Conservation (phyloP, 2,329 filamentous ascomycete species). For the Aspergillus awamori region DNA sequence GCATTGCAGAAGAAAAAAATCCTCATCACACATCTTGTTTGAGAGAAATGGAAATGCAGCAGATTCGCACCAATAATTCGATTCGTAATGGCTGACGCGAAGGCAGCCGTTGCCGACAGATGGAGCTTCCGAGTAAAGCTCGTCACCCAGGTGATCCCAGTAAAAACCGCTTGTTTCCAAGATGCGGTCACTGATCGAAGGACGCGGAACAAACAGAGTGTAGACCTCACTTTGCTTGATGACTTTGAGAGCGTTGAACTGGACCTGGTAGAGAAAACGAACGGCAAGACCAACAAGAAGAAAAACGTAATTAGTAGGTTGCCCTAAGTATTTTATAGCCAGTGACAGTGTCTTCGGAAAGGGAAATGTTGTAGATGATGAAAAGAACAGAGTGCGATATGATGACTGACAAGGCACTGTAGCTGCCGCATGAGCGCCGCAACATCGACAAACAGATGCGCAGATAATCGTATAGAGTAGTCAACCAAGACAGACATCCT, state of each 20-base stretch:
- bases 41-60: slow-evolving; percentile 3
- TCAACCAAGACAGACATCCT: slow-evolving; percentile 19
- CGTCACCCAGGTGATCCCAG: neutral
- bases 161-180: neutral
- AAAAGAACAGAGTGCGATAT: slow-evolving; percentile 15
- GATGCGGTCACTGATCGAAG: neutral
- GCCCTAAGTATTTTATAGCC: slow-evolving; percentile 40
- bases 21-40: slow-evolving; percentile 1
- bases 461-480: neutral
- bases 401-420: slow-evolving; percentile 11
- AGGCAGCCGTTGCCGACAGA: slow-evolving; percentile 2
- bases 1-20: neutral
- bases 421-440: slow-evolving; percentile 7
- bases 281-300: slow-evolving; percentile 5
- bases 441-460: slow-evolving; percentile 9
- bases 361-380: slow-evolving; percentile 15
- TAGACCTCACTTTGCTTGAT: too few species aligned
- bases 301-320: slow-evolving; percentile 36
- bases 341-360: slow-evolving; percentile 23
- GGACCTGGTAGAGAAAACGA: neutral
- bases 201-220: neutral
- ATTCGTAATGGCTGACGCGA: neutral
- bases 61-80: slow-evolving; percentile 1
- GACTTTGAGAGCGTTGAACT: neutral
- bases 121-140: neutral